phyloP scores from a whole-genome alignment of 805 yeast species.

The Cyberlindnera veronae region DNA sequence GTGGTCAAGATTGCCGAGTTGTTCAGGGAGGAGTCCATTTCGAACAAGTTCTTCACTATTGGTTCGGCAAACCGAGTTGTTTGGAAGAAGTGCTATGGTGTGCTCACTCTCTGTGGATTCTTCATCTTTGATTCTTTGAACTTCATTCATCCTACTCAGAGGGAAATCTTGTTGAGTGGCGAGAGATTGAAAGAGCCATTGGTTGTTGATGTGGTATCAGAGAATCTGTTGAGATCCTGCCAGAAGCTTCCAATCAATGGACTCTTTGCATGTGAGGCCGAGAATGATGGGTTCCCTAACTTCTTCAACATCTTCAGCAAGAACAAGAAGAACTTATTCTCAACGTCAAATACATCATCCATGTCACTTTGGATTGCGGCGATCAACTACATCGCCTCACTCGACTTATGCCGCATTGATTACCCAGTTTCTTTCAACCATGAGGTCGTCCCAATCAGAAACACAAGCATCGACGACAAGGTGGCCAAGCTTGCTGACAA shows the following conservation, averaged over 20 bases:
- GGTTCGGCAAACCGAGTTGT: conserved; percentile 24
- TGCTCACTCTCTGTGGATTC: conserved; percentile 49
- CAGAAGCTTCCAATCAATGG: conserved; percentile 35
- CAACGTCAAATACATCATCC: conserved; percentile 43
- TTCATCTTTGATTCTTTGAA: conserved; percentile 41
- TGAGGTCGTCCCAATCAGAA: conserved; percentile 29
- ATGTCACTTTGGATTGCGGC: conserved; percentile 56
- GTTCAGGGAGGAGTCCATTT: conserved; percentile 36
- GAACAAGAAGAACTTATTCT: conserved; percentile 37
- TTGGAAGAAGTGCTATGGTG: conserved; percentile 45
- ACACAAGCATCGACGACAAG: conserved; percentile 30
- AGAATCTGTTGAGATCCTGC: conserved; percentile 27
- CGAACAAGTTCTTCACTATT: conserved; percentile 30
- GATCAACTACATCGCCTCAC: conserved; percentile 50
- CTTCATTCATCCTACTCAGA: conserved; percentile 27
- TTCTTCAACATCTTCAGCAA: conserved; percentile 40
- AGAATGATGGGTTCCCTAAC: conserved; percentile 9
- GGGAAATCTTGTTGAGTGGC: conserved; percentile 25
- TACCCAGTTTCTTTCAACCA: conserved; percentile 6
- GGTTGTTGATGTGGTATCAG: conserved; percentile 30
- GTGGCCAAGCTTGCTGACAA: conserved; percentile 33
- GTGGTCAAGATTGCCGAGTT: conserved; percentile 40
- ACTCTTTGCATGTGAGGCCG: conserved; percentile 35
- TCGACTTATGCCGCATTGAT: conserved; percentile 36
- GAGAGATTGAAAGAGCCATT: conserved; percentile 26